Conservation (phyloP, 2,329 filamentous ascomycete species). For the Sporothrix humicola region DNA sequence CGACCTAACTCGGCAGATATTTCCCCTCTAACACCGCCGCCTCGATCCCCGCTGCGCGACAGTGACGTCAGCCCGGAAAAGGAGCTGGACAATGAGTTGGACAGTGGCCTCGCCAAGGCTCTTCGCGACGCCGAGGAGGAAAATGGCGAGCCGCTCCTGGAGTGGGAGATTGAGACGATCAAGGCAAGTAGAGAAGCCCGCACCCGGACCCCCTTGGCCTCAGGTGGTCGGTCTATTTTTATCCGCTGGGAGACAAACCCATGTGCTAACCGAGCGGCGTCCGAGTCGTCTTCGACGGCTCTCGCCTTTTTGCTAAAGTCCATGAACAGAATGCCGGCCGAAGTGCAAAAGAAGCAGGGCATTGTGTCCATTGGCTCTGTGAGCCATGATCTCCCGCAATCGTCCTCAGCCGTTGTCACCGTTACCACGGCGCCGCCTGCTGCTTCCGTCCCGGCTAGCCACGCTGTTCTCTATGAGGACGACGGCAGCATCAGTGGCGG, state of each 20-base stretch:
- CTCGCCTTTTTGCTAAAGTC: conserved; percentile 31
- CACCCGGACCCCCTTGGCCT: not conserved
- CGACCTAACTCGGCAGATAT: conserved; percentile 6
- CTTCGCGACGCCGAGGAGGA: not conserved
- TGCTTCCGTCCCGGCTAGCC: not conserved
- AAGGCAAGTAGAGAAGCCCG: conserved; percentile 33
- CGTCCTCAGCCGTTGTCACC: not conserved
- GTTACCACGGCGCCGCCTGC: not conserved
- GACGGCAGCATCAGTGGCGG: not conserved
- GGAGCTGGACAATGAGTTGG: not conserved
- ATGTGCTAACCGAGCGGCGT: conserved; percentile 33
- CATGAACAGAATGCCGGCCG: conserved; percentile 22
- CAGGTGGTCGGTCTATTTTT: not conserved
- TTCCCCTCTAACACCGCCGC: conserved; percentile 31
- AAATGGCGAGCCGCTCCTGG: conserved; percentile 32
- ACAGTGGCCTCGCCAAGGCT: not conserved
- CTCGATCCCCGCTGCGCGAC: conserved; percentile 24
- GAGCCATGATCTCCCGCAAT: conserved; percentile 10
- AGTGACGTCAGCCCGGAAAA: not conserved
- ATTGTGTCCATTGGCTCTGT: conserved; percentile 32
- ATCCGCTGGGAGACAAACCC: conserved; percentile 26
- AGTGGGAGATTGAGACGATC: conserved; percentile 36
- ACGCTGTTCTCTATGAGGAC: not conserved
- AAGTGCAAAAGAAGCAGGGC: conserved; percentile 15
- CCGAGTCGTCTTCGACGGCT: conserved; percentile 33